These are phyloP conservation scores for Bullera alba DNA, from an alignment of 768 basidiomycete species.

Conservation along the genomic window DNA sequence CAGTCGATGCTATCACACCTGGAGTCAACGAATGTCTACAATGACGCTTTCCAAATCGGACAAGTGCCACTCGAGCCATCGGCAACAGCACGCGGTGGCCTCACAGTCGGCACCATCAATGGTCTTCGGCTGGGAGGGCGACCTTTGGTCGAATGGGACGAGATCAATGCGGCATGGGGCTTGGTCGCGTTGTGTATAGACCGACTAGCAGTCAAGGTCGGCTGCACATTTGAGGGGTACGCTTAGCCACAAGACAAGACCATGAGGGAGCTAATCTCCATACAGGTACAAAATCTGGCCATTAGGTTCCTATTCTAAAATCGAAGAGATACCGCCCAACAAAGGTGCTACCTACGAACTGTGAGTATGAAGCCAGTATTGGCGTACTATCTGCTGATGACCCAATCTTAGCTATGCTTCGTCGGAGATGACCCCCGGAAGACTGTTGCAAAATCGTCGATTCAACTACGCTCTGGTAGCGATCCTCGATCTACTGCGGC, in stretches of 20 bases:
- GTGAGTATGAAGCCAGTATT: constrained; percentile 30
- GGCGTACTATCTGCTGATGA: no score
- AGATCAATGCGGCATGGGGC: constrained; percentile 99
- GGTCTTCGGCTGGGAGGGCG: constrained; percentile 84
- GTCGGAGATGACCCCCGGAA: constrained; percentile 79
- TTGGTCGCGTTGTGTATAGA: constrained; percentile 85
- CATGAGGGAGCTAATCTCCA: background rate
- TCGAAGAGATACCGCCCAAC: constrained; percentile 54
- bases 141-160: constrained; percentile 85
- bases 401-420: constrained; percentile 61
- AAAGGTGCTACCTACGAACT: constrained; percentile 69
- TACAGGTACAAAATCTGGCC: constrained; percentile 80
- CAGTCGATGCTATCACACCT: constrained; percentile 32
- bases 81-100: constrained; percentile 1
- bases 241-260: constrained; percentile 26
- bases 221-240: constrained; percentile 78
- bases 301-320: constrained; percentile 88
- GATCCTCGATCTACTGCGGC: constrained; percentile 87
- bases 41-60: constrained; percentile 47
- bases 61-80: constrained; percentile 29
- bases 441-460: constrained; percentile 84
- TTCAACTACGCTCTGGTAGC: constrained; percentile 96
- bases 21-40: constrained; percentile 46
- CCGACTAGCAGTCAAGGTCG: constrained; percentile 84
- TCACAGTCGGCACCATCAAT: constrained; percentile 82